A percentile compares a stretch with the other conserved stretches of the same genome.
Conservation (phyloP, 225 moss, liverwort and hornwort genomes). For the Ulota crispa region DNA sequence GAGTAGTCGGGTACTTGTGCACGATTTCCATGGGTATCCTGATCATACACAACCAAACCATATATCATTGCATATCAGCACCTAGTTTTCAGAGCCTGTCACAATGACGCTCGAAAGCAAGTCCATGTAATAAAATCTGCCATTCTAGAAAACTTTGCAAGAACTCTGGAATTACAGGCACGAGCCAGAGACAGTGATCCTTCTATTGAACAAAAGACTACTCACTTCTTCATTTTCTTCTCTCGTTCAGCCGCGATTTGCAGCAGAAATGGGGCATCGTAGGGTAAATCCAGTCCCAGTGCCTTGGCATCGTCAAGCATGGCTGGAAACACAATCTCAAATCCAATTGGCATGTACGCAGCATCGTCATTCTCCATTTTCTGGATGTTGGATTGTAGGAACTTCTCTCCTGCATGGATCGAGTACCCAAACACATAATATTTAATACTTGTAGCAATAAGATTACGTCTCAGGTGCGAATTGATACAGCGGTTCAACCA, state of each 20-base stretch:
- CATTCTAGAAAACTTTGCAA: background rate
- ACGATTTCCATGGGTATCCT: slow-evolving; percentile 79
- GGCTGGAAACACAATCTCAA: slow-evolving; percentile 75
- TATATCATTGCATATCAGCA: background rate
- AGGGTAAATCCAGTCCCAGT: slow-evolving; percentile 70
- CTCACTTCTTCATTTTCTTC: slow-evolving; percentile 72
- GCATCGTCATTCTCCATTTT: slow-evolving; percentile 58
- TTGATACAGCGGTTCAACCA: background rate
- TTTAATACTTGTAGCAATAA: background rate
- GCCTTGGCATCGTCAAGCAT: slow-evolving; percentile 51
- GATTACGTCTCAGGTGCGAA: background rate
- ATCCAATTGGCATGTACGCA: slow-evolving; percentile 77
- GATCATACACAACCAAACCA: background rate
- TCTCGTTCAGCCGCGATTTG: slow-evolving; percentile 46
- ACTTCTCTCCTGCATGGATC: slow-evolving; percentile 53
- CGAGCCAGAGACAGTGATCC: too few species aligned
- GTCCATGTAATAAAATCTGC: background rate
- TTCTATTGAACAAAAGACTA: too few species aligned
- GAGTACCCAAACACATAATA: background rate
- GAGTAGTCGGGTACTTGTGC: slow-evolving; percentile 70
- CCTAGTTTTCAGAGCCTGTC: background rate
- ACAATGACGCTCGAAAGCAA: background rate
- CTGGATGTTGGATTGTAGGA: slow-evolving; percentile 53
- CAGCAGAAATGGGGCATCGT: slow-evolving; percentile 43
- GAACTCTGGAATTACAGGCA: background rate